Conservation (phyloP, 495 filamentous ascomycete genomes). For the Podospora conica region DNA sequence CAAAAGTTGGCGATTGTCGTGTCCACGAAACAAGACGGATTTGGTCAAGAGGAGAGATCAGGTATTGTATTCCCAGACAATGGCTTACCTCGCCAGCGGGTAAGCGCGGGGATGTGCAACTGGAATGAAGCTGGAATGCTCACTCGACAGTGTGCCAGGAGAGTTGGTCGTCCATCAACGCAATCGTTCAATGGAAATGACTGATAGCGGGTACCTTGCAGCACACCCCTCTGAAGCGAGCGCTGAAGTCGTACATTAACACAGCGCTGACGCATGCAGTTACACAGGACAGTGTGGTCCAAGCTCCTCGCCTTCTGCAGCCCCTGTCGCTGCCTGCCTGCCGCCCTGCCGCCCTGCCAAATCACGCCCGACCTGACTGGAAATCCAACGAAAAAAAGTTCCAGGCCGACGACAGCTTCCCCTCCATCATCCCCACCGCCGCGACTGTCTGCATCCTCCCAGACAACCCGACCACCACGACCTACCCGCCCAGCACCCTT, state of each 20-base stretch:
- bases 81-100: neutral
- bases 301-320: slow-evolving; percentile 17
- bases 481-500: slow-evolving; percentile 9
- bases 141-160: neutral
- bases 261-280: neutral
- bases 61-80: neutral
- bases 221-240: neutral
- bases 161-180: neutral
- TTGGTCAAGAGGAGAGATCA: neutral
- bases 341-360: slow-evolving; percentile 27
- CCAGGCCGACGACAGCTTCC: slow-evolving; percentile 20
- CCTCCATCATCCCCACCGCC: slow-evolving; percentile 16
- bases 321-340: slow-evolving; percentile 26
- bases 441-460: slow-evolving; percentile 7
- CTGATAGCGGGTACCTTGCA: neutral
- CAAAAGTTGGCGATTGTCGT: neutral
- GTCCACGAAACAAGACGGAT: neutral
- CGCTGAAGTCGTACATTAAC: neutral
- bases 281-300: slow-evolving; percentile 11
- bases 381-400: slow-evolving; percentile 35
- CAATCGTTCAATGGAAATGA: neutral
- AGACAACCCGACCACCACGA: slow-evolving; percentile 5
- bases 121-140: neutral
- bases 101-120: neutral
- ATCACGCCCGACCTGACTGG: slow-evolving; percentile 16